Percentiles rank a stretch among this genome's conserved stretches.
Conservation (phyloP, 2,329 filamentous ascomycete species). For the Aspergillus sp. region DNA sequence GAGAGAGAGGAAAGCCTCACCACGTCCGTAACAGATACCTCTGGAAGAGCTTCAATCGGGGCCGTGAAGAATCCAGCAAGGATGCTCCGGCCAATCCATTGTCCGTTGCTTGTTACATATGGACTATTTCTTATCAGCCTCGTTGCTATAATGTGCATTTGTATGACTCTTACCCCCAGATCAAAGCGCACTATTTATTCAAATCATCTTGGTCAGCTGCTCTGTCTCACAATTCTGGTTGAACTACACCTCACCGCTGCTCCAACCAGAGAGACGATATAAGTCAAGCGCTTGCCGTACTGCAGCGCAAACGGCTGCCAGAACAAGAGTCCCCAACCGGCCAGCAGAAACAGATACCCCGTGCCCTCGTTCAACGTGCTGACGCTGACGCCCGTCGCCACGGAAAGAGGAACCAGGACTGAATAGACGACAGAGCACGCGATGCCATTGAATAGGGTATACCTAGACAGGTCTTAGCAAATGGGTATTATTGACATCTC, state of each 20-base stretch:
- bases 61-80: slow-evolving; percentile 41
- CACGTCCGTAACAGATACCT: slow-evolving; percentile 43
- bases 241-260: slow-evolving; percentile 26
- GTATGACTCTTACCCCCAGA: slow-evolving; percentile 31
- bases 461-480: slow-evolving; percentile 26
- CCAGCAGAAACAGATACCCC: slow-evolving; percentile 42
- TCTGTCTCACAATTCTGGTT: neutral
- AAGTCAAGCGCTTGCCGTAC: slow-evolving; percentile 42
- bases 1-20: slow-evolving; percentile 22
- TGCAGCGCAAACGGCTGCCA: slow-evolving; percentile 50
- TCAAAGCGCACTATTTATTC: slow-evolving; percentile 21
- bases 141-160: neutral
- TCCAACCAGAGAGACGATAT: slow-evolving; percentile 33
- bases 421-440: slow-evolving; percentile 40
- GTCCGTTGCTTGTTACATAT: slow-evolving; percentile 31
- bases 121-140: slow-evolving; percentile 21
- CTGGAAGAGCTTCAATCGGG: slow-evolving; percentile 43
- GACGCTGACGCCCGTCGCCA: slow-evolving; percentile 36
- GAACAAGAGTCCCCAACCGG: slow-evolving; percentile 47
- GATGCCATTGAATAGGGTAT: slow-evolving; percentile 40
- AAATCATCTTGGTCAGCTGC: neutral
- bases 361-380: slow-evolving; percentile 40
- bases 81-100: slow-evolving; percentile 42
- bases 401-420: slow-evolving; percentile 37
- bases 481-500: too few species aligned